Evolutionary conservation across 352 stramenopile species (phyloP), one percentile per base, ranked within the genome.

Genomic region (Globisporangium abappressorium): DNA sequence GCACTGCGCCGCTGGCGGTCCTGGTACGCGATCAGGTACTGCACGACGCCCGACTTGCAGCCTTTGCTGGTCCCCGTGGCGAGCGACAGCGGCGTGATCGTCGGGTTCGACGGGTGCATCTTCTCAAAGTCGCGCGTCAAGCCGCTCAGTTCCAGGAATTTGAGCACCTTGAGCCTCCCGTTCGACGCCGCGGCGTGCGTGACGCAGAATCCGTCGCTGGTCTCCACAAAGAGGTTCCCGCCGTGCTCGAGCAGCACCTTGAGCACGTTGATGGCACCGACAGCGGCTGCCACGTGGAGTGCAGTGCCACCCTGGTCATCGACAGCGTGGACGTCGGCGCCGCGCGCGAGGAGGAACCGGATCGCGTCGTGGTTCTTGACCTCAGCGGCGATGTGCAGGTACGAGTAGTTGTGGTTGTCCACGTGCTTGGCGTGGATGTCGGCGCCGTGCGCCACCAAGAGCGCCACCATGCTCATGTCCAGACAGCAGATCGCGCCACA

Each of bases 61-160:
- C 41, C 41, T 49, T 49, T 49, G 11, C 1, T 49, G 41, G 41
- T n/a, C 12, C 41, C 15, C 41, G 41, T 20, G 11, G 41, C 41
- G 41, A 49, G 41, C 41, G 41, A 49, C 41, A 49, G 41, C 41
- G 41, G 41, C 41, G 41, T 49, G 41, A 49, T 49, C 41, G 41
- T 20, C 41, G 41, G 41, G 15, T 49, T 49, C 41, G 41, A 49
- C 15, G 41, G 12, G 12, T 49, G 41, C 12, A 20, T 49, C 41
- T 49, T 49, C 41, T 49, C 41, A 49, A 49, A 49, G 41, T 49
- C 41, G 41, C 41, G 41, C 41, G 41, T 49, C 41, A 49, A 49
- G 41, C 41, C 41, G 41, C 15, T 49, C 41, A 6, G 1, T 20
- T 49, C 41, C 41, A 49, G 15, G 41, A 49, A 49, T 11, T 49